Evolutionary conservation across 2,329 filamentous ascomycete genomes (phyloP).

Genomic region (Fusarium nygamai): DNA sequence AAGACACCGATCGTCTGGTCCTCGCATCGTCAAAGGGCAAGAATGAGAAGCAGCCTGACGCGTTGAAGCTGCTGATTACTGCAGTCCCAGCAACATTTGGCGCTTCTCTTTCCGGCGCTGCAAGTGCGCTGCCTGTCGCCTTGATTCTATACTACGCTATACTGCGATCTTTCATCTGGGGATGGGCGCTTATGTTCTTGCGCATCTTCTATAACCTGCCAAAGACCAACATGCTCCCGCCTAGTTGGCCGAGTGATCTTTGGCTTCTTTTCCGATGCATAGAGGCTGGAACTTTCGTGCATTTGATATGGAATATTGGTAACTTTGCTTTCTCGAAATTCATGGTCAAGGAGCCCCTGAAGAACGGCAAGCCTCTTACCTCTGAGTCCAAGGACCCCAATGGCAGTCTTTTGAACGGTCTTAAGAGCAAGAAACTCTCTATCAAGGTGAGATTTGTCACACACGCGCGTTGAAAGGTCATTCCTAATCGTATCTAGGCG

Average conservation of each 20-base stretch:
- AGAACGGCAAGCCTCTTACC: conserved; percentile 85
- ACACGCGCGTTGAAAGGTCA: background rate
- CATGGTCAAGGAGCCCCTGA: conserved; percentile 82
- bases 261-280: conserved; percentile 66
- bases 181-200: conserved; percentile 74
- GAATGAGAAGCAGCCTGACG: conserved; percentile 41
- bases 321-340: conserved; percentile 84
- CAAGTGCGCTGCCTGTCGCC: conserved; percentile 55
- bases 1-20: conserved; percentile 76
- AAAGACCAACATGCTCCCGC: conserved; percentile 71
- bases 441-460: conserved; percentile 65
- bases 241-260: conserved; percentile 65
- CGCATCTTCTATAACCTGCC: conserved; percentile 81
- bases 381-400: conserved; percentile 90
- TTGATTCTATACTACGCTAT: conserved; percentile 70
- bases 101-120: conserved; percentile 52
- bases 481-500: conserved; percentile 56
- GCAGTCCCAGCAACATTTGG: conserved; percentile 54
- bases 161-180: conserved; percentile 73
- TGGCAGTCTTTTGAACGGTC: conserved; percentile 83
- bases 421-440: conserved; percentile 84
- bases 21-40: conserved; percentile 44
- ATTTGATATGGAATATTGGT: conserved; percentile 78
- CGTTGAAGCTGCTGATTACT: conserved; percentile 49
- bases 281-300: conserved; percentile 72